Evolutionary conservation across 2,329 filamentous ascomycete species (phyloP), one percentile per base, ranked within the genome.

Genomic region (Alternaria ethzedia): DNA sequence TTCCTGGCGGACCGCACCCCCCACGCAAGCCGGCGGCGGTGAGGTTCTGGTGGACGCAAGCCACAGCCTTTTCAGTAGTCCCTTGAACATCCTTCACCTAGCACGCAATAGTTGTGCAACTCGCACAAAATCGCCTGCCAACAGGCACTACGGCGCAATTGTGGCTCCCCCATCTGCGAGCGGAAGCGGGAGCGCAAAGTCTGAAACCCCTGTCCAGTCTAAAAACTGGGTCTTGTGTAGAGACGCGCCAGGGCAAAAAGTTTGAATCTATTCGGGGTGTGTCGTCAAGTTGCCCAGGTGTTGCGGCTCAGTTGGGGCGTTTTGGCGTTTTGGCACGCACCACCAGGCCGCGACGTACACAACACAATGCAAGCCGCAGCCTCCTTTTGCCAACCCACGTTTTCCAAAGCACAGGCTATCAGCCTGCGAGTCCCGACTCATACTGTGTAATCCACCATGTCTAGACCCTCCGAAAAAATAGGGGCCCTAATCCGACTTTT

Each of bases 391-490:
- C 43, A 41, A 52, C 60, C 60, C 60, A 63, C 60, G 60, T 63
- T 63, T 59, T 30, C 56, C 59, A 25, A 63, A 59, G 60, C 60
- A 63, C 60, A 63, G 60, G 60, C 60, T 63, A 54, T 59, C 60
- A 59, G 60, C 60, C 41, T 59, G 32, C 49, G 49, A 58, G 32
- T 63, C 47, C 51, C 60, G 60, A 63, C 60, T 63, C 60, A 63
- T 52, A 41, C 36, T 41, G 36, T 41, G 36, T 41, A 63, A 54
- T 63, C 55, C 43, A 59, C 60, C 60, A 63, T 63, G 60, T 54
- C 60, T 63, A 63, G 60, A 59, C 60, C 60, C 49, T 63, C 55
- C 58, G 60, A 54, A 63, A 63, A 63, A 63, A 63, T 54, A 63
- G 60, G 60, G 60, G 60, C 60, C 55, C 46, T 51, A 49, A 54